These are phyloP conservation scores for Ustilago esculenta DNA, from an alignment of 1,284 basidiomycete species.

Conservation along the genomic window DNA sequence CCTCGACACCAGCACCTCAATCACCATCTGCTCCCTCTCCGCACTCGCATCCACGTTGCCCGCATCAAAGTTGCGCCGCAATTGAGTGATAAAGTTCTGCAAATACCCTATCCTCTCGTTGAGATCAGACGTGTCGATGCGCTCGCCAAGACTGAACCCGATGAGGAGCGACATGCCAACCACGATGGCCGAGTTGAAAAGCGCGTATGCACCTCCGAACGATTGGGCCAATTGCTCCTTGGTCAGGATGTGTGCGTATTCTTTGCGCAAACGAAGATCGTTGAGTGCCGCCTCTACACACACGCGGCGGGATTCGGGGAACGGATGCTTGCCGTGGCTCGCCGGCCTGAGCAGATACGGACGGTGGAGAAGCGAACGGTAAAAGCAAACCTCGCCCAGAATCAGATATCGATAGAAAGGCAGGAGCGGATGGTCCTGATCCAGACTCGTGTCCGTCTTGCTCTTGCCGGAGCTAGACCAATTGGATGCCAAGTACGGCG, in stretches of 20 bases:
- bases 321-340: conserved; percentile 44
- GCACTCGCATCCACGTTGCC: conserved; percentile 48
- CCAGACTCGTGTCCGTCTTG: conserved; percentile 43
- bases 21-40: conserved; percentile 47
- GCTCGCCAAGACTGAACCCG: conserved; percentile 38
- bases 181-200: conserved; percentile 51
- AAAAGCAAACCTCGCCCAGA: conserved; percentile 42
- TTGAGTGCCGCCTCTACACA: conserved; percentile 48
- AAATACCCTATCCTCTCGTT: conserved; percentile 43
- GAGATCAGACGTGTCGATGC: conserved; percentile 32
- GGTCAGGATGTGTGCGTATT: conserved; percentile 26
- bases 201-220: conserved; percentile 47
- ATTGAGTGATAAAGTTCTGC: conserved; percentile 44
- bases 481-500: conserved; percentile 39
- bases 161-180: conserved; percentile 48
- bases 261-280: conserved; percentile 41
- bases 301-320: conserved; percentile 34
- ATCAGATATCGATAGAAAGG: conserved; percentile 50
- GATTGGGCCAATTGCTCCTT: conserved; percentile 43
- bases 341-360: conserved; percentile 42
- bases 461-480: conserved; percentile 30
- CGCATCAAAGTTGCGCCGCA: conserved; percentile 42
- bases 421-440: conserved; percentile 43
- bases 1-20: conserved; percentile 42
- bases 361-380: conserved; percentile 46